Percentiles rank a stretch among this genome's conserved stretches.
These are phyloP conservation scores for Monosporascus sp. DNA, from an alignment of 2,329 filamentous ascomycete species.

Conservation along the genomic window DNA sequence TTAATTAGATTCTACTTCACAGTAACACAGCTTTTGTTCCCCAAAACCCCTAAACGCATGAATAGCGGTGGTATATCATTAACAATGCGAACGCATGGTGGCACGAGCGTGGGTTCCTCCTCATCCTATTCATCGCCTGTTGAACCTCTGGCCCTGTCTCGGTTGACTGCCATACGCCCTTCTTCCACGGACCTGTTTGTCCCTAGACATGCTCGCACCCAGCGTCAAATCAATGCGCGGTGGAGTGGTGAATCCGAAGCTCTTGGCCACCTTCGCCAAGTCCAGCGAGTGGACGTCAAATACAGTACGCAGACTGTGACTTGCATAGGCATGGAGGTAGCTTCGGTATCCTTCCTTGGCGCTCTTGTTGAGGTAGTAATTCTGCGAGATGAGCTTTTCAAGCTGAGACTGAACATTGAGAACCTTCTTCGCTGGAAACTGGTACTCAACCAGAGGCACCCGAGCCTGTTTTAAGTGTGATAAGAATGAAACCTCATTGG, in stretches of 20 bases:
- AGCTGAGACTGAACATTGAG: conserved; percentile 85
- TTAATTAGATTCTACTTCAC: too few relatives aligned
- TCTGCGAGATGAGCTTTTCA: conserved; percentile 88
- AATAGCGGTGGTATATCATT: too few relatives aligned
- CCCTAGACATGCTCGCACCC: conserved; percentile 68
- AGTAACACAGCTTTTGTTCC: too few relatives aligned
- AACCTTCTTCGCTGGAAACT: conserved; percentile 89
- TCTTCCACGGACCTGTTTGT: conserved; percentile 61
- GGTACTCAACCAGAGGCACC: conserved; percentile 92
- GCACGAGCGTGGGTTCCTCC: too few relatives aligned
- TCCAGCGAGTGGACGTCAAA: conserved; percentile 82
- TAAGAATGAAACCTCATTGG: conserved; percentile 86
- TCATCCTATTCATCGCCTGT: conserved; percentile 23
- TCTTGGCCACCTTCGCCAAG: conserved; percentile 76
- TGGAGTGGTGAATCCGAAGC: conserved; percentile 73
- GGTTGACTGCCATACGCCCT: conserved; percentile 76
- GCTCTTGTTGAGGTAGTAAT: conserved; percentile 94
- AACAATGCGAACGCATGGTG: too few relatives aligned
- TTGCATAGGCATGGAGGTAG: conserved; percentile 93
- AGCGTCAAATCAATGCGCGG: conserved; percentile 75
- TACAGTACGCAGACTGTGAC: conserved; percentile 74
- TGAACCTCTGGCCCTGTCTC: conserved; percentile 53
- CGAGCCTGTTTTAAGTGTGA: conserved; percentile 85
- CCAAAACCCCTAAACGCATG: too few relatives aligned
- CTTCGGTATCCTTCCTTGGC: conserved; percentile 75